Base-by-base conservation (phyloP, 805 yeast genomes). In the Suhomyces emberorum region DNA sequence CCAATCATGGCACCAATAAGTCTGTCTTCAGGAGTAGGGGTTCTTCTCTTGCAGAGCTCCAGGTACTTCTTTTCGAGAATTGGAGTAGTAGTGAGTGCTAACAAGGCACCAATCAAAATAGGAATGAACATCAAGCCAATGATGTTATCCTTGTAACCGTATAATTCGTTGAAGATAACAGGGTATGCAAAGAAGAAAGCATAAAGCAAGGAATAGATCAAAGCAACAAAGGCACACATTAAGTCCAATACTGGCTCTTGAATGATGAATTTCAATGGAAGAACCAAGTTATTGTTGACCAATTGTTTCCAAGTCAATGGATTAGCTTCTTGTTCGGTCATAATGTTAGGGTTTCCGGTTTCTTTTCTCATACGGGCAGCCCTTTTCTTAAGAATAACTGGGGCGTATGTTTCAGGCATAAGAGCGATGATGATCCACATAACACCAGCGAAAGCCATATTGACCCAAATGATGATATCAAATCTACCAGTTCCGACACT, bases 161-260 rank as follows among this genome's bases (percentile, higher is more conserved):
- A 85, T 36, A 88, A 70, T 37, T 80, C 83, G 37, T 72, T 74
- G 59, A 88, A 88, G 35, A 88, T 86, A 35, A 83, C 95, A 4
- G 97, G 97, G 63, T 84, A 88, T 0, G 97, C 96, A 65, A 88
- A 88, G 79, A 88, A 88, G 70, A 88, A 88, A 9, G 95, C 96
- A 54, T 88, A 88, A 34, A 88, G 70, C 56, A 88, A 70, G n/a
- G 96, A 82, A 66, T 88, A 88, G 59, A 88, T 87, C 57, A 88
- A 72, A 46, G 95, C 88, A 42, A 88, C 91, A 61, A 87, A 88
- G 49, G 77, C 76, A 60, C 95, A 87, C 71, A 88, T 77, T 48
- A 87, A 66, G 53, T 80, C 93, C 51, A 88, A 67, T 18, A 88
- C 95, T 3, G 95, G 95, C 59, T 88, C 96, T 18, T 89, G 78